These are phyloP conservation scores for Datura wrightii DNA, from an alignment of 257 asterid genomes.

Conservation along the genomic window DNA sequence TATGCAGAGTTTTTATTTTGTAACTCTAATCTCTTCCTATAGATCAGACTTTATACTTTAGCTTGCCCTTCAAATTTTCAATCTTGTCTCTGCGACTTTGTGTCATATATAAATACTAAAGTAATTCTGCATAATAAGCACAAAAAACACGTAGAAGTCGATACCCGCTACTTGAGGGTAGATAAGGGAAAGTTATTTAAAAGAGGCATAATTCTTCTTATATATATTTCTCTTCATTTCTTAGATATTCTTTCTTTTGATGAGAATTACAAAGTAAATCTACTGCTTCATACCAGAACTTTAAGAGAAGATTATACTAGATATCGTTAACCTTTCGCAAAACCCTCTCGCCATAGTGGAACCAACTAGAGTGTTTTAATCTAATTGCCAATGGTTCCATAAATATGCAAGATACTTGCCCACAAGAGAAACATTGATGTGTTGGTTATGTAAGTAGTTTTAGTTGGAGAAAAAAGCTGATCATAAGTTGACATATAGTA, in stretches of 20 bases:
- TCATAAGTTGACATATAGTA: constrained; percentile 12
- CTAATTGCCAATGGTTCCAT: constrained; percentile 20
- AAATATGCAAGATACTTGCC: not conserved
- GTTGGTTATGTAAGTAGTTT: constrained; percentile 20
- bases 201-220: not conserved
- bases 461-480: not conserved
- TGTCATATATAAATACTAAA: not conserved
- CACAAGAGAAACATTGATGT: not conserved
- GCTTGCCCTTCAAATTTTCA: not conserved
- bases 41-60: not conserved
- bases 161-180: not conserved
- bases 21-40: not conserved
- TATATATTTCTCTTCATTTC: not conserved
- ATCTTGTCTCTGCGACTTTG: not conserved
- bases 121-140: not conserved
- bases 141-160: not conserved
- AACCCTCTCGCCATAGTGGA: not conserved
- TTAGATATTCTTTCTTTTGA: constrained; percentile 10
- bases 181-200: not conserved
- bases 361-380: constrained; percentile 13
- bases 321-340: not conserved
- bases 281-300: not conserved
- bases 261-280: constrained; percentile 9
- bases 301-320: not conserved
- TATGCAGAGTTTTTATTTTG: not conserved